Evolutionary conservation across 2,329 filamentous ascomycete species (phyloP), one percentile per base, ranked within the genome.

Genomic region (Hypoxylon sp.): DNA sequence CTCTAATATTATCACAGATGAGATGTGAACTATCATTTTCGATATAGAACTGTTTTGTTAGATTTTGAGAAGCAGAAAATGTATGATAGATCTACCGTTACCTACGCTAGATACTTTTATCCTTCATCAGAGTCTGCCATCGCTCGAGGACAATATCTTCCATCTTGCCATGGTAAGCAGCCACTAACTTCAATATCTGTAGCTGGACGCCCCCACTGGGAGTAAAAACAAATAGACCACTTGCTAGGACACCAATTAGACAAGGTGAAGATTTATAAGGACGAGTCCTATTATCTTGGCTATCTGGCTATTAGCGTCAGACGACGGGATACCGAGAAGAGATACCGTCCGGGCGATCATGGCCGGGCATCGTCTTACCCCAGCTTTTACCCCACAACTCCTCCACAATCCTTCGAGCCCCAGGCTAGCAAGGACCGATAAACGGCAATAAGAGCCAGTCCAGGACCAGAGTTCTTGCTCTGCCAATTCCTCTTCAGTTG

Each of bases 371-470:
- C 37, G 4, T 40, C 50, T 57, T 70, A 70, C 68, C 68, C 68
- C 68, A 70, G 68, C 65, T 68, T 63, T 70, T 70, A 65, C 64
- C 68, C 68, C 64, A 70, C 68, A 67, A 55, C 61, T 58, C 60
- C 60, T 70, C 68, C 68, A 50, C 68, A 65, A 58, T 62, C 42
- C 57, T 58, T 56, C 60, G 40, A 53, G 31, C 7, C 17, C 53
- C 40, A 27, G 57, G 33, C 46, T 64, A 60, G 54, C 61, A 14
- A 53, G 49, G 53, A 51, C 61, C 53, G 61, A 68, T 25, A 56
- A 58, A 31, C 27, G 33, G 49, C 25, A 44, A 67, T 67, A 67
- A 70, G 57, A 64, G 22, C 37, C 37, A n/a, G 48, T 27, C 11
- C 5, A 6, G n/a, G 30, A 42, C 48, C 40, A 25, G 17, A 50